Base-by-base conservation (phyloP, 2,329 filamentous ascomycete species). In the Apiospora arundinis region DNA sequence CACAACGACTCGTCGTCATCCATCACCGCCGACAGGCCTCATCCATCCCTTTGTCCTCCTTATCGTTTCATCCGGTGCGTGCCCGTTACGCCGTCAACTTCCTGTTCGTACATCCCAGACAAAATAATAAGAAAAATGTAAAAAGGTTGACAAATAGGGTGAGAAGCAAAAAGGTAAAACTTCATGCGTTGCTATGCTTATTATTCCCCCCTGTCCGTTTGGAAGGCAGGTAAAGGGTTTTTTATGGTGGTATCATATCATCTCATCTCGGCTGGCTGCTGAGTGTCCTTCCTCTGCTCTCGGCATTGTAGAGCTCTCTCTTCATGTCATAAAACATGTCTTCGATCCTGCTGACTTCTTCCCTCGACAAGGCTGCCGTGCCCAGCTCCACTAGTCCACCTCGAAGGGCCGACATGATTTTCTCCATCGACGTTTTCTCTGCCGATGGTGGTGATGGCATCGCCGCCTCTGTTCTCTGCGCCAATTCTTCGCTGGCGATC, bases 251-350 rank as follows among this genome's bases (percentile, higher is more conserved):
- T 63, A 63, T 63, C 56, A 40, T 63, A 18, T 63, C 32, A 40
- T 63, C 56, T 63, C 21, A 12, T 25, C 14, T 32, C 32, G 32
- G 56, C 32, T 63, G 56, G 56, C 32, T 63, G 56, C 37, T 40
- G 32, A n/a, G 32, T 16, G 28, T 18, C 48, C 79, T 76, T 48
- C 88, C 87, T 73, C 92, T 86, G 76, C 85, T 85, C 76, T 91
- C 91, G 21, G 93, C 93, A 70, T 91, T 89, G 79, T 92, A 93
- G 69, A 95, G 86, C 79, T 92, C 90, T 74, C 89, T 87, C 80
- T 93, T 92, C 74, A 95, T 89, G 79, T 95, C 92, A 84, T 95
- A 93, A 78, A 96, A 86, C 76, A 94, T 83, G 78, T 95, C 92
- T 77, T 96, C 93, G 74, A 96, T 86, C 78, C 92, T 87, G 72